phyloP scores from a whole-genome alignment of 306 rosid species.

The Lathyrus oleraceus region DNA sequence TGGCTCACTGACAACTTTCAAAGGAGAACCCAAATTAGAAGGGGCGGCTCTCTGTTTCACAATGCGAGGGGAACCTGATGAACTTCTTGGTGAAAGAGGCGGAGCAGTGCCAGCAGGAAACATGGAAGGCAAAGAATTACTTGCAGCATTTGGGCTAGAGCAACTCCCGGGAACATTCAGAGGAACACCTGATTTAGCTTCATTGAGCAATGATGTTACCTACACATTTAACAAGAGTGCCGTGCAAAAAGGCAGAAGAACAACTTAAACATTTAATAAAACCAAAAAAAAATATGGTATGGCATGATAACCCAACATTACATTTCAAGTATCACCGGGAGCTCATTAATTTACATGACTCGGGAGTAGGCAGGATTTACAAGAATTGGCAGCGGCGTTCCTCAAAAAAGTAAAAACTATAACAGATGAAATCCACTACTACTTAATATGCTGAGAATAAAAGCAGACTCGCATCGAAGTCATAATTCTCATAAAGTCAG shows the following conservation, averaged over 20 bases:
- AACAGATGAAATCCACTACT: slow-evolving; percentile 16
- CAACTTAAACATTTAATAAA: slow-evolving; percentile 6
- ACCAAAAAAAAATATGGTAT: slow-evolving; percentile 2
- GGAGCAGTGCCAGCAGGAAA: slow-evolving; percentile 99
- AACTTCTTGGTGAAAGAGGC: slow-evolving; percentile 94
- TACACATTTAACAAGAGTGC: slow-evolving; percentile 34
- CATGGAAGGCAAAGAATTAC: slow-evolving; percentile 87
- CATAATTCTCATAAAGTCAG: slow-evolving; percentile 16
- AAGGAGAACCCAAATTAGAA: slow-evolving; percentile 82
- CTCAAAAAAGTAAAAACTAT: neutral
- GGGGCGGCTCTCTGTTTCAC: slow-evolving; percentile 87
- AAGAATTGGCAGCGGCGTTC: neutral
- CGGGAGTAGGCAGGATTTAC: neutral
- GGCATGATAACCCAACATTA: slow-evolving; percentile 19
- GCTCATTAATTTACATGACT: slow-evolving; percentile 17
- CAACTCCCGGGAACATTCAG: slow-evolving; percentile 89
- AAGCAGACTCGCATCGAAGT: neutral
- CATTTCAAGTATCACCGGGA: slow-evolving; percentile 19
- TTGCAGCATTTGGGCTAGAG: slow-evolving; percentile 89
- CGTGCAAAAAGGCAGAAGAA: neutral
- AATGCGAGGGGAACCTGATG: slow-evolving; percentile 93
- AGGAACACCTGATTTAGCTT: slow-evolving; percentile 87
- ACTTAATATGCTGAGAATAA: neutral
- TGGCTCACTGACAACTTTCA: slow-evolving; percentile 92
- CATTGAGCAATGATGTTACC: slow-evolving; percentile 84